phyloP scores from a whole-genome alignment of 331 rosid genomes.

The Quercus phellos region DNA sequence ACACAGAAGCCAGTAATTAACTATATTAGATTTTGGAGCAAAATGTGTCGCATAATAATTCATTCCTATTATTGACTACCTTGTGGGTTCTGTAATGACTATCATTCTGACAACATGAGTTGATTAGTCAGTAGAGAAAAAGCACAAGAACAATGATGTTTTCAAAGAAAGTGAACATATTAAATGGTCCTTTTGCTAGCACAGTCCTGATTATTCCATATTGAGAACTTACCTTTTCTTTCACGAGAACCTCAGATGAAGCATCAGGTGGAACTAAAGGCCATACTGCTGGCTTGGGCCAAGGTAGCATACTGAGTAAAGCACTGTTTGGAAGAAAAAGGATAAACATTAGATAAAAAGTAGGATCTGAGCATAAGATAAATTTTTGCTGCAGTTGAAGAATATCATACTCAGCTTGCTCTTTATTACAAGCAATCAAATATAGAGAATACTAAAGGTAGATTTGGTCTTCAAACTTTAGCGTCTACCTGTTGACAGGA shows the following conservation, averaged over 20 bases:
- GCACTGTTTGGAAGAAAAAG: constrained; percentile 57
- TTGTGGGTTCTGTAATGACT: not conserved
- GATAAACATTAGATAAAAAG: constrained; percentile 13
- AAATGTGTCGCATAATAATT: not conserved
- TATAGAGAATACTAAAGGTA: not conserved
- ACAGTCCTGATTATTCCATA: not conserved
- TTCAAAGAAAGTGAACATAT: not conserved
- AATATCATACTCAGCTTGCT: not conserved
- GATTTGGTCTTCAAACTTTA: constrained; percentile 9
- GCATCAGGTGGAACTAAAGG: constrained; percentile 82
- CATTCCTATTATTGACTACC: not conserved
- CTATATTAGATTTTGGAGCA: not conserved
- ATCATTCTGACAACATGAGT: not conserved
- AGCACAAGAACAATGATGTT: not conserved
- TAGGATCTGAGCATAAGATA: constrained; percentile 6
- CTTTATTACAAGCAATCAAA: constrained; percentile 12
- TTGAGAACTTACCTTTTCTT: constrained; percentile 71
- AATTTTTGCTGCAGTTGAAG: not conserved
- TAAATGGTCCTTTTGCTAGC: not conserved
- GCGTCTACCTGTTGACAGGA: constrained; percentile 86
- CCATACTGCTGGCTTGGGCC: constrained; percentile 98
- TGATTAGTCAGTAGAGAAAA: not conserved
- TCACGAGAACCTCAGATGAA: constrained; percentile 79
- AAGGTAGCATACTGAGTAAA: constrained; percentile 91
- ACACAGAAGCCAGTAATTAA: not conserved